Base-by-base conservation (phyloP, 306 rosid species). In the Pterocarpus santalinus region DNA sequence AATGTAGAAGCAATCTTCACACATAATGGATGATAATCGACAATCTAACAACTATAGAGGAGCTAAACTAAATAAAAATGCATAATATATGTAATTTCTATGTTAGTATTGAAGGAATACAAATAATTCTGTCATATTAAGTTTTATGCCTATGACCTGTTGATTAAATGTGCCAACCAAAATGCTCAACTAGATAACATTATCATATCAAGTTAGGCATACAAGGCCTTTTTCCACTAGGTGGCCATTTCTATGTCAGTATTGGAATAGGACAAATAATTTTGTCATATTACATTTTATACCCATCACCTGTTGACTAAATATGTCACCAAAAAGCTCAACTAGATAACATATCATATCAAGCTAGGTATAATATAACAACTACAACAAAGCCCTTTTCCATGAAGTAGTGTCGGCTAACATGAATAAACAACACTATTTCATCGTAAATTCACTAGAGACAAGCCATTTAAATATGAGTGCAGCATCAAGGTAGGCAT, bases 101-200 rank as follows among this genome's bases (percentile, higher is more conserved):
- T 53, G 33, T 28, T 8, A 82, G 43, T 55, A 8, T 39, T n/a
- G 22, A 75, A 36, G n/a, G 51, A 60, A 35, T 39, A 69, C 60
- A 44, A 32, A 47, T 44, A n/a, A 78, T 47, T 52, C 71, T 7
- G 16, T 32, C 51, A 49, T 32, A 17, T 22, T 38, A 33, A 44
- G 69, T 14, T 65, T 38, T 77, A 12, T 47, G 67, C 32, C 8
- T 51, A 12, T 13, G 51, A 49, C 1, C 41, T 35, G 43, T 7
- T 73, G 61, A 41, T 16, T 12, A 69, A 65, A 57, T 62, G 35
- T 75, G 70, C 5, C 17, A 34, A 57, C 60, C 39, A 66, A 52
- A 71, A 65, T 72, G 63, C 22, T 73, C 75, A 65, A 55, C 64
- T 66, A 57, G 33, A 67, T 14, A 75, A 34, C 71, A 79, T 16